phyloP scores from a whole-genome alignment of 805 yeast species.

The Schwanniomyces vanrijiae region DNA sequence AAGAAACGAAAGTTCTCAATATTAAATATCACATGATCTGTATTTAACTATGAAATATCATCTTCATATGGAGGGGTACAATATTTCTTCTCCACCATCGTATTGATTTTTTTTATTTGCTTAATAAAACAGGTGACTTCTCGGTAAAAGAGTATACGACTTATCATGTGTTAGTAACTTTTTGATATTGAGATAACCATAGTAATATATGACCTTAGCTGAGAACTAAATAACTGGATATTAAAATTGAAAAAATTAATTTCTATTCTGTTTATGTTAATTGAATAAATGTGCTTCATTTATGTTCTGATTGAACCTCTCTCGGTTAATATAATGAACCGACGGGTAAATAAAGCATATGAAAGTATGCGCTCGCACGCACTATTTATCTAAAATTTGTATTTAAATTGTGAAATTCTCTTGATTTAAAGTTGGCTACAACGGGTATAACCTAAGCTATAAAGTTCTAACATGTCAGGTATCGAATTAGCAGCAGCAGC shows the following conservation, averaged over 20 bases:
- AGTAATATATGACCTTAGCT: background rate
- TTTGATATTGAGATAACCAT: background rate
- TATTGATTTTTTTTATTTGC: no score
- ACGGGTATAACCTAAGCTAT: background rate
- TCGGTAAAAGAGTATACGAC: background rate
- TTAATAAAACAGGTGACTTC: background rate
- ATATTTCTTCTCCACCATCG: background rate
- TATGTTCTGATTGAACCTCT: background rate
- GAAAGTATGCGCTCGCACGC: background rate
- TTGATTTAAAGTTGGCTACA: background rate
- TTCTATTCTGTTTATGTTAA: no score
- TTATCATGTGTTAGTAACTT: background rate
- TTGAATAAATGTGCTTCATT: no score
- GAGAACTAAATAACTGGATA: no score
- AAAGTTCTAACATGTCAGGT: constrained; percentile 32
- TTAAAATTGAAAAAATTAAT: no score
- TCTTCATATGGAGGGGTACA: background rate
- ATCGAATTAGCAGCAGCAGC: constrained; percentile 43
- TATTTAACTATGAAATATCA: background rate
- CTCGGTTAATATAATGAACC: background rate
- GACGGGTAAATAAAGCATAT: no score
- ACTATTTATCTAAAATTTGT: background rate
- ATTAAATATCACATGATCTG: background rate
- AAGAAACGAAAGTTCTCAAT: no score
- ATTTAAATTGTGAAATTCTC: background rate